phyloP scores from a whole-genome alignment of 2,329 filamentous ascomycete species.

The Phaeophleospora eucalypticola region DNA sequence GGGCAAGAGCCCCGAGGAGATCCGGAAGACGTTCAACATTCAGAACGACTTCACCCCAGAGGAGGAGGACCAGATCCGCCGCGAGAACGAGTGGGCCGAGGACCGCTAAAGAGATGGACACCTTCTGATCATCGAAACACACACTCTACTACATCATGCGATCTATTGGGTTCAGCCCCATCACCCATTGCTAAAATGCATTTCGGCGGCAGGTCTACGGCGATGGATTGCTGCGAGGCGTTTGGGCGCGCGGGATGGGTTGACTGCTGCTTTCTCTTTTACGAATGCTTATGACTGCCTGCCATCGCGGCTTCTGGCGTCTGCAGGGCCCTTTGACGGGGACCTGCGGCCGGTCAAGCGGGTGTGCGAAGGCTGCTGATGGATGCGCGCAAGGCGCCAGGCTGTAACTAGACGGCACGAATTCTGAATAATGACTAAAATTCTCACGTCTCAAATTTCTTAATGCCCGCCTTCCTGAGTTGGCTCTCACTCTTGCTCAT shows the following conservation, averaged over 20 bases:
- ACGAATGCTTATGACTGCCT: conserved; percentile 5
- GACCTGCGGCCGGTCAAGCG: conserved; percentile 3
- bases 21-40: conserved; percentile 99
- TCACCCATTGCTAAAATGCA: conserved; percentile 11
- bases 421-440: background rate
- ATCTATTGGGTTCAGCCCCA: background rate
- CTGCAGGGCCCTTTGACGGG: conserved; percentile 2
- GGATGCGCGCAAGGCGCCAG: conserved; percentile 6
- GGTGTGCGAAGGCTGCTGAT: background rate
- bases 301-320: background rate
- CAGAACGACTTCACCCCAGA: conserved; percentile 99
- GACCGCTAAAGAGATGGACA: conserved; percentile 29
- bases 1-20: conserved; percentile 98
- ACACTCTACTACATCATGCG: conserved; percentile 1
- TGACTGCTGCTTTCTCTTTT: background rate
- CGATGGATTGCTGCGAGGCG: conserved; percentile 9
- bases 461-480: background rate
- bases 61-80: conserved; percentile 87
- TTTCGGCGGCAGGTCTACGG: conserved; percentile 6
- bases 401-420: conserved; percentile 5
- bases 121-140: background rate
- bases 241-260: conserved; percentile 5
- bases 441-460: background rate
- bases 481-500: background rate
- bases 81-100: conserved; percentile 51